A percentile compares a stretch with the other conserved stretches of the same genome.
These are phyloP conservation scores for Apocynum venetum DNA, from an alignment of 257 asterid genomes.

Conservation along the genomic window DNA sequence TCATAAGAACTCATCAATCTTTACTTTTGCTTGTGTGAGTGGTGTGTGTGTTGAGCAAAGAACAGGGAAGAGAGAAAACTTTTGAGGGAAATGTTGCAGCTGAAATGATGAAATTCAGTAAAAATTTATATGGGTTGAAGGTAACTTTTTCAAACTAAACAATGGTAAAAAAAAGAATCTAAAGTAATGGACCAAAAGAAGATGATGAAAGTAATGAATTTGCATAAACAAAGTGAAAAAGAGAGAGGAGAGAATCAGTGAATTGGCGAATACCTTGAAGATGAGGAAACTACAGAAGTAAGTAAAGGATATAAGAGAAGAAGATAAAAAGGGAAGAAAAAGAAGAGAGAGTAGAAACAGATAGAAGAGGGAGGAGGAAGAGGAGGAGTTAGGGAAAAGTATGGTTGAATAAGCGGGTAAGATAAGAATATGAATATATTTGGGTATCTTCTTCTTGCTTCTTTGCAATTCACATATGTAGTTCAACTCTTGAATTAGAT, in stretches of 20 bases:
- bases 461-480: not conserved
- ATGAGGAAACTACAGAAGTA: constrained; percentile 49
- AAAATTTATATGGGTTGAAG: not conserved
- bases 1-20: not conserved
- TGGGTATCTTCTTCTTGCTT: not conserved
- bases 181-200: constrained; percentile 9
- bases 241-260: constrained; percentile 25
- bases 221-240: not conserved
- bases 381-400: constrained; percentile 15
- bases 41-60: not conserved
- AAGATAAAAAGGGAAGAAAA: constrained; percentile 9
- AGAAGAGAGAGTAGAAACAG: constrained; percentile 4
- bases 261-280: constrained; percentile 50
- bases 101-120: not conserved
- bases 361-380: not conserved
- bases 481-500: not conserved
- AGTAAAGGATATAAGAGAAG: constrained; percentile 29
- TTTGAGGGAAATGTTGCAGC: not conserved
- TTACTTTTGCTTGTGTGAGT: not conserved
- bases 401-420: constrained; percentile 15
- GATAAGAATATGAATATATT: constrained; percentile 12
- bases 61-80: not conserved
- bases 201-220: not conserved
- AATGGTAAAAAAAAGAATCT: not conserved
- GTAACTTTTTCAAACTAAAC: not conserved